Evolutionary conservation across 2,329 filamentous ascomycete species (phyloP), one percentile per base, ranked within the genome.

Genomic region (Aspergillus pseudoviridinutans): DNA sequence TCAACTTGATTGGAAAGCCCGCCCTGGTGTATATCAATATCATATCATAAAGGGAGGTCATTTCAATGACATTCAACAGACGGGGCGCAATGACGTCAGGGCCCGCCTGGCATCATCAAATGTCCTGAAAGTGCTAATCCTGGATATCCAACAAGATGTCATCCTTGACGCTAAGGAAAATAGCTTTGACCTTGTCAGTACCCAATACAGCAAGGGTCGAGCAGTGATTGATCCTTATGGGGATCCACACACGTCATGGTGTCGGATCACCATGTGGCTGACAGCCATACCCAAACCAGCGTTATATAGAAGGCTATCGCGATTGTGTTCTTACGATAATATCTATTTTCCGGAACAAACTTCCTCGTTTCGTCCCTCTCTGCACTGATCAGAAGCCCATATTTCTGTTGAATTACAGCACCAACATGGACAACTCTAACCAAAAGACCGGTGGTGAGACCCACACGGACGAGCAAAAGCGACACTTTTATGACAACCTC

Each of bases 401-500:
- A 22, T 46, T 46, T 10, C 20, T 3, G 8, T 46, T 10, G 20
- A 46, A 46, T 2, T 2, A 20, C 42, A 24, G 4, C 42, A 46
- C 12, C 8, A n/a, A 20, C 20, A 46, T 46, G 42, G 42, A 24
- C 20, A 46, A 10, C 5, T 8, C 1, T 8, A 24, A 46, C 42
- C 17, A 46, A 17, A 46, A 20, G 8, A 24, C 42, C 42, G 42
- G 42, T 24, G 42, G 1, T 6, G 42, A 46, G 20, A 46, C 42
- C 9, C 42, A 46, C 14, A 46, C 42, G 10, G 64, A 66, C 46
- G 64, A 64, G 24, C 62, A 66, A 53, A 65, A 61, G 22, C 62
- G 53, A 10, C 57, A 61, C 14, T 44, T 66, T 28, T 67, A 65
- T 51, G 58, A 60, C 32, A 61, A 49, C 42, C 60, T 62, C 10